phyloP scores from a whole-genome alignment of 257 asterid species.

The Mentha longifolia region DNA sequence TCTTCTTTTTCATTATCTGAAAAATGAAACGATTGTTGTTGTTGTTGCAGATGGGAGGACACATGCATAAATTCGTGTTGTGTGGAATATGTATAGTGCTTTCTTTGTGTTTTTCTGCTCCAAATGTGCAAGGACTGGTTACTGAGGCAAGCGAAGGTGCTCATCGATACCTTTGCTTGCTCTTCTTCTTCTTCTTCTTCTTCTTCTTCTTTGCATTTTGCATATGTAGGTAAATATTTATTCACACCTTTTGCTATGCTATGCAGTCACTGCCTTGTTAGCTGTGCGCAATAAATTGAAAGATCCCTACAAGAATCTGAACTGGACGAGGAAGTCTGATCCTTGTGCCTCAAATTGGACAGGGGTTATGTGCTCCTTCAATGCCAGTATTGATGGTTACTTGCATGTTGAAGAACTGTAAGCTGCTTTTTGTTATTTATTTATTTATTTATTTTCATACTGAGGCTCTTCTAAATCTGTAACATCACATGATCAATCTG shows the following conservation, averaged over 20 bases:
- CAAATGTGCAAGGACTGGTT: slow-evolving; percentile 36
- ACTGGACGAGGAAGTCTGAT: slow-evolving; percentile 45
- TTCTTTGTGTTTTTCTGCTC: slow-evolving; percentile 35
- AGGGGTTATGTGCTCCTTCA: slow-evolving; percentile 36
- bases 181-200: too few species aligned
- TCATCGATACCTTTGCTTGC: background rate
- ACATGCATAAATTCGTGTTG: slow-evolving; percentile 5
- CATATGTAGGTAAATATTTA: background rate
- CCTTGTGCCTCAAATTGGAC: slow-evolving; percentile 48
- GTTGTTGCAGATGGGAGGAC: slow-evolving; percentile 33
- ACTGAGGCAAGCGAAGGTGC: slow-evolving; percentile 50
- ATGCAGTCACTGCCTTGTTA: slow-evolving; percentile 43
- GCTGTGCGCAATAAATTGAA: slow-evolving; percentile 42
- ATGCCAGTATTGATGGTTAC: slow-evolving; percentile 40
- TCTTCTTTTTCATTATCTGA: background rate
- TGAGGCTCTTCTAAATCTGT: too few species aligned
- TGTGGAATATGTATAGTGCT: slow-evolving; percentile 12
- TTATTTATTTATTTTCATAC: too few species aligned
- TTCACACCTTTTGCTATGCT: background rate
- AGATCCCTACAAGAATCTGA: slow-evolving; percentile 44
- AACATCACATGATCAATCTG: too few species aligned
- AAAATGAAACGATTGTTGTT: background rate
- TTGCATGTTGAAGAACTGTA: slow-evolving; percentile 50
- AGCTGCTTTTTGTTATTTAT: too few species aligned
- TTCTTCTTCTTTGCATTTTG: background rate